Base-by-base conservation (phyloP, 257 asterid species). In the Jacaranda copaia region DNA sequence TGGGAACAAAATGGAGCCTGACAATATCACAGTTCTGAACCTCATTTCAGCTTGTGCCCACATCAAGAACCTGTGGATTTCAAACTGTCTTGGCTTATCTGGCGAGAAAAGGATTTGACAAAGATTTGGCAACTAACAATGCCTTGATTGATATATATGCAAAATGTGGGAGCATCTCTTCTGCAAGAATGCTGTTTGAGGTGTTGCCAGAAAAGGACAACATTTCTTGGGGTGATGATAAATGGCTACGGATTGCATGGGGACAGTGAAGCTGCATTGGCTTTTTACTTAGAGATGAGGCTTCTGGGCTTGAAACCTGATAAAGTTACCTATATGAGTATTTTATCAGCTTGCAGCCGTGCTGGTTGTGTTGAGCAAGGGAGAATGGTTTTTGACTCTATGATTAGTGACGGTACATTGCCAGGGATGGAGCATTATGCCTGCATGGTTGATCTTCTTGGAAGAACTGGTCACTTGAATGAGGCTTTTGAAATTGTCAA, bases 211-310 rank as follows among this genome's bases (percentile, higher is more conserved):
- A 72, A 38, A 91, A 81, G 89, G 90, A 89, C 68, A 15, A 78
- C 0, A 39, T 89, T 42, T 88, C 97, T 8, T 91, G 89, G 88
- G 83, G 87, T 57, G 14, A 84, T 89, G 89, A 86, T 89, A 35
- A 84, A 85, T 11, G 90, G 81, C 15, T 89, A 82, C 16, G 91
- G 92, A 56, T 79, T 85, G 81, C 90, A 91, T 8, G 97, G 97
- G 6, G 84, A 85, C 4, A 86, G 84, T 43, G 84, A 59, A 61
- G 73, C 79, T 58, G 90, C 97, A 11, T 68, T 91, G 62, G 15
- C 45, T 65, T 89, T 91, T 48, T 82, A 86, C 79, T 78, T 85
- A 36, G 45, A 75, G 43, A 91, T 91, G 97, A 86, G 81, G 79
- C 56, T 18, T 60, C 74, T 77, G 4, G 88, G 87, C 20, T 77